Percentiles rank a stretch among this genome's conserved stretches.
phyloP scores from a whole-genome alignment of 495 filamentous ascomycete genomes.

The Aspergillus bridgeri region DNA sequence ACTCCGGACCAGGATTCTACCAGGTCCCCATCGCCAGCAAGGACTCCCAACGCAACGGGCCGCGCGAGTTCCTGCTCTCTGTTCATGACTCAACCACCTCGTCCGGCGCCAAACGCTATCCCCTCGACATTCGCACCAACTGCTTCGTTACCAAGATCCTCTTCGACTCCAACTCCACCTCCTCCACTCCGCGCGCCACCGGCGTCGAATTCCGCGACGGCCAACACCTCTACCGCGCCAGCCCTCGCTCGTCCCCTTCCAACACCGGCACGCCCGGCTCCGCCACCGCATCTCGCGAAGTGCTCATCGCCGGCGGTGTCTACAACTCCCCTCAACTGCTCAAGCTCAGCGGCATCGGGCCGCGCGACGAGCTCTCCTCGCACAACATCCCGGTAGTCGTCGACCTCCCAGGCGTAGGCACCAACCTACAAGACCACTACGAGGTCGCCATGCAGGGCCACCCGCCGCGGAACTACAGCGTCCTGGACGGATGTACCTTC shows the following conservation, averaged over 20 bases:
- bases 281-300: constrained; percentile 50
- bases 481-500: constrained; percentile 45
- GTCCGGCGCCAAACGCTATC: constrained; percentile 54
- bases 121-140: constrained; percentile 56
- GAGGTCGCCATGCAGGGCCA: constrained; percentile 50
- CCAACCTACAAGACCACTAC: constrained; percentile 64
- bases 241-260: constrained; percentile 33
- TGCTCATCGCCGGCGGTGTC: constrained; percentile 58
- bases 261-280: constrained; percentile 39
- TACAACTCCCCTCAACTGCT: constrained; percentile 63
- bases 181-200: constrained; percentile 50
- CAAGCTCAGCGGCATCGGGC: constrained; percentile 61
- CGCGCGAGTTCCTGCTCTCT: constrained; percentile 52
- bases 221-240: constrained; percentile 56
- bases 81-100: constrained; percentile 47
- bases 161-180: constrained; percentile 39
- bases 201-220: constrained; percentile 64
- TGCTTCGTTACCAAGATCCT: constrained; percentile 57
- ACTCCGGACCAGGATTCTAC: constrained; percentile 44
- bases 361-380: constrained; percentile 39
- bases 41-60: constrained; percentile 46
- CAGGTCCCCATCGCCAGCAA: constrained; percentile 49
- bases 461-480: constrained; percentile 37
- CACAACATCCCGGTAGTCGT: constrained; percentile 49
- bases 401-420: constrained; percentile 59